Percentiles rank a stretch among this genome's conserved stretches.
Conservation (phyloP, 352 stramenopile species). For the Pythium coloratum region DNA sequence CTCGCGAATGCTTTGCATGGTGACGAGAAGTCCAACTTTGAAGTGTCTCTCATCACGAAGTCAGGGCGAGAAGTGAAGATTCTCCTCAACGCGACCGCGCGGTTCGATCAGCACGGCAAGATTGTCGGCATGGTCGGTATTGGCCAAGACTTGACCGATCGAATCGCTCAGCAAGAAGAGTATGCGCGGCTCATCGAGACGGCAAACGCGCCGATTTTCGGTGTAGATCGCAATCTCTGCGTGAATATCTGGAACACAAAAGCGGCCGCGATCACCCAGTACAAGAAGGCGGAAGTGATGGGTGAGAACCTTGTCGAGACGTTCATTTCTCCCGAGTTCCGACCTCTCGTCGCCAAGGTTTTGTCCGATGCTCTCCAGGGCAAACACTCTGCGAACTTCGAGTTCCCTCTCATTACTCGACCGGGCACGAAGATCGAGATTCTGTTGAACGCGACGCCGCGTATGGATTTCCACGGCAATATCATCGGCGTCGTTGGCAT, state of each 20-base stretch:
- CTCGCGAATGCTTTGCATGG: conserved; percentile 52
- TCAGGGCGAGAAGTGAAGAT: conserved; percentile 64
- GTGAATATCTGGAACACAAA: conserved; percentile 92
- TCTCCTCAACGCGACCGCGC: conserved; percentile 67
- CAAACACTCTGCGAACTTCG: conserved; percentile 87
- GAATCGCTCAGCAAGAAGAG: conserved; percentile 56
- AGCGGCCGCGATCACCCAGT: conserved; percentile 88
- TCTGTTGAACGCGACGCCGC: conserved; percentile 70
- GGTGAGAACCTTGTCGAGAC: conserved; percentile 81
- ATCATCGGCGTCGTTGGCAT: conserved; percentile 89
- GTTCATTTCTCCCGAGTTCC: conserved; percentile 81
- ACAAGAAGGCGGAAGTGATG: conserved; percentile 84
- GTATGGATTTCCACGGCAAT: conserved; percentile 64
- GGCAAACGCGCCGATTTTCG: conserved; percentile 70
- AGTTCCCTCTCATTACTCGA: conserved; percentile 82
- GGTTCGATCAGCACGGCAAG: conserved; percentile 57
- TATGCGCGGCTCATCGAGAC: conserved; percentile 67
- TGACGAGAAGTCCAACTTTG: conserved; percentile 64
- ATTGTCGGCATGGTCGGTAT: conserved; percentile 73
- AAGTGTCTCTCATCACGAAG: conserved; percentile 79
- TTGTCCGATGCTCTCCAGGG: conserved; percentile 72
- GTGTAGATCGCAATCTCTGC: conserved; percentile 56
- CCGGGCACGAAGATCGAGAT: conserved; percentile 65
- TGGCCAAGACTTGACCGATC: conserved; percentile 62
- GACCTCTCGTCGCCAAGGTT: conserved; percentile 65